These are phyloP conservation scores for Pyrus communis DNA, from an alignment of 306 rosid genomes.

Conservation along the genomic window DNA sequence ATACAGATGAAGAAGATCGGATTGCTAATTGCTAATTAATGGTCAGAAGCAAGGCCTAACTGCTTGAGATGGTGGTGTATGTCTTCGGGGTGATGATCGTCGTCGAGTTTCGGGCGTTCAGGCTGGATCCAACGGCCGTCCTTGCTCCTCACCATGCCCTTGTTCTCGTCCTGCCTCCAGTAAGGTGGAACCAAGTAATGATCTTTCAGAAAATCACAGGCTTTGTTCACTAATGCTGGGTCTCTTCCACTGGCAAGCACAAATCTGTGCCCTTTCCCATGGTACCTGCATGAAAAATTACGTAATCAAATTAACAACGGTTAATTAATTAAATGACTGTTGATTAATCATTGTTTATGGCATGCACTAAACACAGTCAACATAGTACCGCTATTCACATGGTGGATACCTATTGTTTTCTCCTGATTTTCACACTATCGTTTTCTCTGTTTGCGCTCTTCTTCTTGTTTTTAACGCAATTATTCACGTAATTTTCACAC, in stretches of 20 bases:
- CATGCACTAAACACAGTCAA: not conserved
- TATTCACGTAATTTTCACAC: too few relatives aligned
- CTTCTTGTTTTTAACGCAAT: too few relatives aligned
- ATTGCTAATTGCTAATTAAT: not conserved
- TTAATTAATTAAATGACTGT: not conserved
- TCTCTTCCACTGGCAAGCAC: conserved; percentile 73
- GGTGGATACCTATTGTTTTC: too few relatives aligned
- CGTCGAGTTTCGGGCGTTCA: conserved; percentile 57
- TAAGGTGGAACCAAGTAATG: conserved; percentile 74
- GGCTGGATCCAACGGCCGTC: conserved; percentile 85
- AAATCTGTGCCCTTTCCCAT: conserved; percentile 64
- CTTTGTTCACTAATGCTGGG: conserved; percentile 80
- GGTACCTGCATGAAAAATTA: conserved; percentile 44
- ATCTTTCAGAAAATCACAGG: conserved; percentile 65
- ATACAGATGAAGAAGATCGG: not conserved
- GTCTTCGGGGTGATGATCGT: conserved; percentile 48
- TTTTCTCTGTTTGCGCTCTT: too few relatives aligned
- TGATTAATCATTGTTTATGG: not conserved
- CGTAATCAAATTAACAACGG: not conserved
- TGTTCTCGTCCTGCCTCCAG: conserved; percentile 81
- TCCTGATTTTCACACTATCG: too few relatives aligned
- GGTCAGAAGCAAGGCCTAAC: not conserved
- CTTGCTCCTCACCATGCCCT: conserved; percentile 58
- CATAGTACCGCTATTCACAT: too few relatives aligned
- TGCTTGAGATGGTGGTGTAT: conserved; percentile 42